Conservation (phyloP, 257 asterid species). For the Fraxinus anomala region DNA sequence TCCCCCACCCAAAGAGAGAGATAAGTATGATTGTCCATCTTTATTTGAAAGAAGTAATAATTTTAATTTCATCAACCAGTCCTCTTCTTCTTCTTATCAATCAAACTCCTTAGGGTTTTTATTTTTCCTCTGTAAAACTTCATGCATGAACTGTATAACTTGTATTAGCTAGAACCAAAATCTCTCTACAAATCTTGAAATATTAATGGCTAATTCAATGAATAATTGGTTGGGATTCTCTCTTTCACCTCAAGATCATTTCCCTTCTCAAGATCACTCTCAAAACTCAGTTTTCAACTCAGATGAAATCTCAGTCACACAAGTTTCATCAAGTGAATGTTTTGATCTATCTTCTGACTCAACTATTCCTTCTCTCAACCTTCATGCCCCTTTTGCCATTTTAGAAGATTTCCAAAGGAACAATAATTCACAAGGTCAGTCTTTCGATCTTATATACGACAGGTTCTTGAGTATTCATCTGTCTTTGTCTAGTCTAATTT, state of each 20-base stretch:
- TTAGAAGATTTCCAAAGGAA: conserved; percentile 54
- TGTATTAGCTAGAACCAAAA: neutral
- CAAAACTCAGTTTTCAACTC: conserved; percentile 40
- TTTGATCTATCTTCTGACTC: conserved; percentile 55
- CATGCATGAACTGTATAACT: conserved; percentile 48
- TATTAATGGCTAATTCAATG: conserved; percentile 43
- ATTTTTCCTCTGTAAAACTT: neutral
- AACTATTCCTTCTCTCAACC: conserved; percentile 50
- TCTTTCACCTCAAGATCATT: conserved; percentile 53
- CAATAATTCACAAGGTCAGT: conserved; percentile 50
- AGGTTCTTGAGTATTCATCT: neutral
- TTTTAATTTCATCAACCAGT: conserved; percentile 32
- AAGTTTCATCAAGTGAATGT: conserved; percentile 36
- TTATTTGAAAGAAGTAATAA: conserved; percentile 29
- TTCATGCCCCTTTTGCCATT: conserved; percentile 47
- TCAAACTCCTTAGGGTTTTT: conserved; percentile 23
- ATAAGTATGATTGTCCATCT: conserved; percentile 43
- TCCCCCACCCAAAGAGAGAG: conserved; percentile 52
- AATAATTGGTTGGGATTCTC: conserved; percentile 80
- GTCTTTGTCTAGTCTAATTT: neutral
- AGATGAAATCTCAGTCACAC: conserved; percentile 29
- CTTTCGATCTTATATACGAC: neutral
- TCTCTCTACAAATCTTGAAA: conserved; percentile 15
- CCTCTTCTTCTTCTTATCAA: conserved; percentile 30
- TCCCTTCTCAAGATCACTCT: conserved; percentile 29